Base-by-base conservation (phyloP, 2,329 filamentous ascomycete species). In the Ophiostoma novo-ulmi region DNA sequence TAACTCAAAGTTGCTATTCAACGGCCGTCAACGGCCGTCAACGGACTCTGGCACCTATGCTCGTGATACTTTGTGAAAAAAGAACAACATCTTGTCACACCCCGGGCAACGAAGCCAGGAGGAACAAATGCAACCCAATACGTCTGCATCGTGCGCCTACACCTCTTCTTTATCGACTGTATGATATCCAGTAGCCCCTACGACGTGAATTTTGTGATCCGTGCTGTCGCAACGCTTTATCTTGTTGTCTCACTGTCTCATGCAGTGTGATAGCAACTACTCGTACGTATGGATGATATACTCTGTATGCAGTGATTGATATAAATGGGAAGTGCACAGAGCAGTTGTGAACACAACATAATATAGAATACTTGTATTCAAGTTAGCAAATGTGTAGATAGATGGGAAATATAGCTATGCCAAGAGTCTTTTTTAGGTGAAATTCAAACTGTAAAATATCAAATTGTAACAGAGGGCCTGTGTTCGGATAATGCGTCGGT, bases 11-110 rank as follows among this genome's bases (percentile, higher is more conserved):
- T 20, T 48, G 17, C 44, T 7, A 13, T 58, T 11, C 17, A 58
- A 58, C 52, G 52, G 52, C 52, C 52, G 52, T 11, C 17, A 58
- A 58, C 52, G 52, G 52, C 52, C 52, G 52, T n/a, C 22, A 22
- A n/a, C 52, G 20, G n/a, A 11, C 4, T 44, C 39, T 38, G 31
- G 52, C 52, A 58, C 52, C 31, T 38, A 20, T 64, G 61, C 63
- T 39, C 26, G 63, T 65, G 36, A 65, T 65, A 65, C 36, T 39
- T 65, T 36, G 63, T 65, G 41, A 36, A 65, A 39, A 36, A 64
- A n/a, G 8, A 61, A 61, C 26, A 3, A 8, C 36, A 65, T 65
- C 63, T 39, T 39, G 63, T 63, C 58, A 63, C 26, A 31, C 58
- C 26, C 58, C 26, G 36, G 35, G 36, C 63, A 22, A n/a, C 63